Percentiles rank a stretch among this genome's conserved stretches.
Conservation (phyloP, 1,284 basidiomycete genomes). For the Rhodotorula sp. region DNA sequence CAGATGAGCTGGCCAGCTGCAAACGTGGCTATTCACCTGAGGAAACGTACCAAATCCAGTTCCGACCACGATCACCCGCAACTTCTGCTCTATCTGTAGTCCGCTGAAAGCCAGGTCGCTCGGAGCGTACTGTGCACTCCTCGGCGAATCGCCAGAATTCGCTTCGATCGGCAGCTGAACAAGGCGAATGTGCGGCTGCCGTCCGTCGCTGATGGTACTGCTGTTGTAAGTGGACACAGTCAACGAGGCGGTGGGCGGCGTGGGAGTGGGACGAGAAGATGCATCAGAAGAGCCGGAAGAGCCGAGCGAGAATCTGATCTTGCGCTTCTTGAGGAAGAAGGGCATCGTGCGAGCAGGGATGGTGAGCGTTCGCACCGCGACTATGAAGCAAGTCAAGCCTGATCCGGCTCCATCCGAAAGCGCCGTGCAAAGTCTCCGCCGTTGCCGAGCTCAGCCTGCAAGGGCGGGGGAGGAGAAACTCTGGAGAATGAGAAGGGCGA, state of each 20-base stretch:
- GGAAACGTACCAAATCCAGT: slow-evolving; percentile 19
- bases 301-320: too few species aligned
- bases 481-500: too few species aligned
- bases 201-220: neutral
- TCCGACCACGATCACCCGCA: slow-evolving; percentile 20
- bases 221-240: neutral
- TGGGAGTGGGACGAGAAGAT: too few species aligned
- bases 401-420: too few species aligned
- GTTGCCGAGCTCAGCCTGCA: too few species aligned
- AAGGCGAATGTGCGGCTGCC: neutral
- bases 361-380: too few species aligned
- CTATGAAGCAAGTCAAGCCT: too few species aligned
- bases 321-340: too few species aligned
- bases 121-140: neutral
- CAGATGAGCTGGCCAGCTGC: slow-evolving; percentile 5
- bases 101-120: neutral
- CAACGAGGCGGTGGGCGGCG: neutral
- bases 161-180: neutral
- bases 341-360: too few species aligned
- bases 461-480: too few species aligned
- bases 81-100: neutral
- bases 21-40: neutral
- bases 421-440: too few species aligned
- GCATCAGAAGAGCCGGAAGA: too few species aligned
- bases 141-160: neutral